Evolutionary conservation across 805 yeast species (phyloP).

Genomic region (Jamesozyma lodderae): DNA sequence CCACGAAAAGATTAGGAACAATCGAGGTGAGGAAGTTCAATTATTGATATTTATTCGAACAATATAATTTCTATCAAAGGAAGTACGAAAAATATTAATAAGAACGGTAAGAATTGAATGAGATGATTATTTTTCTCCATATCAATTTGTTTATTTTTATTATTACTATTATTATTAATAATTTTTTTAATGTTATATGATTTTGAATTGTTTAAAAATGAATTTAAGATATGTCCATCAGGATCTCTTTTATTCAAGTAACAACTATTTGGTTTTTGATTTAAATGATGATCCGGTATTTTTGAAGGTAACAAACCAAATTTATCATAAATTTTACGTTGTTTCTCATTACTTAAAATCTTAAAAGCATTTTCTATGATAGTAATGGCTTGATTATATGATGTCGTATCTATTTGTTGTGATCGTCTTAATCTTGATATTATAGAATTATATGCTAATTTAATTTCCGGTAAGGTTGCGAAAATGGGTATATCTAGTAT

Average conservation of each 20-base stretch:
- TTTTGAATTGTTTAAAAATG: neutral
- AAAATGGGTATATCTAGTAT: conserved; percentile 38
- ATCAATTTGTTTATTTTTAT: no score
- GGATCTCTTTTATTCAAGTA: conserved; percentile 19
- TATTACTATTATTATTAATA: no score
- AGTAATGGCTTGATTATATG: conserved; percentile 33
- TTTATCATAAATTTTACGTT: conserved; percentile 55
- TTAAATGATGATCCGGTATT: neutral
- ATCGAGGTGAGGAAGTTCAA: no score
- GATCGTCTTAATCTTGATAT: neutral
- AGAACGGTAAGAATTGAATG: no score
- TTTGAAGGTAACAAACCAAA: conserved; percentile 14
- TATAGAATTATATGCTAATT: neutral
- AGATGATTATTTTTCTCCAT: no score
- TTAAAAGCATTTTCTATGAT: conserved; percentile 81
- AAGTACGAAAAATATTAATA: no score
- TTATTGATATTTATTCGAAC: no score
- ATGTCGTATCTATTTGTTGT: conserved; percentile 12
- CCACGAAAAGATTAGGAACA: no score
- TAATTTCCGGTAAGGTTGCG: neutral
- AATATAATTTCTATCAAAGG: no score
- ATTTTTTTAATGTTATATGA: no score
- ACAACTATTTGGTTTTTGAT: neutral
- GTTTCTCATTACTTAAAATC: conserved; percentile 58
- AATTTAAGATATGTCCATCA: conserved; percentile 11